Percentiles rank a stretch among this genome's conserved stretches.
These are phyloP conservation scores for Dipteronia sinensis DNA, from an alignment of 345 rosid genomes.

Conservation along the genomic window DNA sequence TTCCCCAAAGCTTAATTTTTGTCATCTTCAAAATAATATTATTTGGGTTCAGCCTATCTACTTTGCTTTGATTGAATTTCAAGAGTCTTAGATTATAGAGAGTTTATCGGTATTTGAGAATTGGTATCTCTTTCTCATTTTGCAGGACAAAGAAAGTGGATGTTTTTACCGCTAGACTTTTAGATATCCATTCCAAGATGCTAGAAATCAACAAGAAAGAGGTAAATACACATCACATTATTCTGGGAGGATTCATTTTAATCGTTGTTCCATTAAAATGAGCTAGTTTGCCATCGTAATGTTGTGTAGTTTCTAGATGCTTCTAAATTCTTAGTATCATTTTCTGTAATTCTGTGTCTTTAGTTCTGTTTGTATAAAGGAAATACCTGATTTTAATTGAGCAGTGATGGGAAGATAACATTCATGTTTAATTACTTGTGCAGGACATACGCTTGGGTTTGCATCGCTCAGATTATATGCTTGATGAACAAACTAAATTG, in stretches of 20 bases:
- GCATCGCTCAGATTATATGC: constrained; percentile 99
- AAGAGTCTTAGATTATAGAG: background rate
- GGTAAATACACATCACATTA: constrained; percentile 36
- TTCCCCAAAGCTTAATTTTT: background rate
- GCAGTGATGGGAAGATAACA: constrained; percentile 16
- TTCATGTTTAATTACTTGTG: constrained; percentile 14
- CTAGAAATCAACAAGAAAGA: constrained; percentile 82
- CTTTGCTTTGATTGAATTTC: background rate
- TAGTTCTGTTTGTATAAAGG: constrained; percentile 5
- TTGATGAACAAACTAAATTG: constrained; percentile 83
- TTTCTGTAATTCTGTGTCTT: background rate
- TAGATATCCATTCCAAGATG: constrained; percentile 93
- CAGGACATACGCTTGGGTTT: constrained; percentile 95
- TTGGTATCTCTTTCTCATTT: constrained; percentile 16
- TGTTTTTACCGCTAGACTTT: constrained; percentile 84
- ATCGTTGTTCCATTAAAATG: background rate
- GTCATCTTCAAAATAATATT: background rate
- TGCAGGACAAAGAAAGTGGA: constrained; percentile 89
- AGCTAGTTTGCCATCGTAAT: background rate
- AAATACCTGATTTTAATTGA: constrained; percentile 3
- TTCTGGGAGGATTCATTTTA: constrained; percentile 12
- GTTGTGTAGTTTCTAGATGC: background rate
- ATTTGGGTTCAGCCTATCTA: background rate
- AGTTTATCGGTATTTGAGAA: background rate
- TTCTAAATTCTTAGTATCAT: background rate